Evolutionary conservation across 306 rosid species (phyloP), one percentile per base, ranked within the genome.

Genomic region (Oemleria cerasiformis): DNA sequence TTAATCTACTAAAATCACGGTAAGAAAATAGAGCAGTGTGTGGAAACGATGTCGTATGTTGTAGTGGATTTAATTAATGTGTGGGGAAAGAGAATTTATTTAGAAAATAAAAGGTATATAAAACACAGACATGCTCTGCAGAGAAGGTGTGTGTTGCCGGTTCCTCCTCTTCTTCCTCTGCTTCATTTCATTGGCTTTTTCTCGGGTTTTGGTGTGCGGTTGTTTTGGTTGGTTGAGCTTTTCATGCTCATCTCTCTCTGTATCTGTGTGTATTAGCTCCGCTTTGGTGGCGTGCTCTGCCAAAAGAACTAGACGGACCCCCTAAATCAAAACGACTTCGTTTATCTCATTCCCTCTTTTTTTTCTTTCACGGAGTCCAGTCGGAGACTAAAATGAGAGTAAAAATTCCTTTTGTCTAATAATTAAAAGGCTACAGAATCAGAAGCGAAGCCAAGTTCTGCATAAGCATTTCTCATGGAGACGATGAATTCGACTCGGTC

Each of bases 401-500:
- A 20, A 2, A 39, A 51, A 14, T 38, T 48, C 76, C 7, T 10
- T 16, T 43, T 51, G 65, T 38, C 63, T 54, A 3, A 68, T 10
- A 30, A 30, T 30, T 30, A 30, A 30, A 30, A 30, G 36, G 3
- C 36, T 1, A 30, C 36, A 30, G 36, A 30, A 30, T 30, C 36
- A 30, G 36, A 30, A 30, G 36, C 36, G 36, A 30, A 30, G 36
- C 36, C 36, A 30, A 30, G 2, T 30, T 30, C 36, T 30, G 36
- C 36, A 30, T 30, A 49, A 16, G n/a, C 55, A 45, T 45, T 45
- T 45, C 2, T 30, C 36, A 30, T 30, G 62, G 62, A 8, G 19
- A 23, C 38, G 16, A 88, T 88, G 96, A 86, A 73, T 73, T 82
- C 81, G 13, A 82, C 85, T 53, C 80, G 34, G 11, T 12, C 81